Conservation (phyloP, 192 early-diverging fungal genomes). For the Rhizophagus sp. region DNA sequence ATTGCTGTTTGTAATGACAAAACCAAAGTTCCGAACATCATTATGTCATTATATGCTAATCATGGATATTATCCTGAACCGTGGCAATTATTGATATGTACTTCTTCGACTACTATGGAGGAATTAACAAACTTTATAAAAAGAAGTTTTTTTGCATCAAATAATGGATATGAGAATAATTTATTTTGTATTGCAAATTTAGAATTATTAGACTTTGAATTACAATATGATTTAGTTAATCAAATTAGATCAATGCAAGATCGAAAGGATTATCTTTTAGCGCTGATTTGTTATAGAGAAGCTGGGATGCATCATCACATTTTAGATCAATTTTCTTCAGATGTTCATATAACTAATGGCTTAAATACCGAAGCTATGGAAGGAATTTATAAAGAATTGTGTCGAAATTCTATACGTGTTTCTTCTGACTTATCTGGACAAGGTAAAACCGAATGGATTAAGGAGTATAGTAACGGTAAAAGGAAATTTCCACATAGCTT, state of each 20-base stretch:
- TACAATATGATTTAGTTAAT: conserved; percentile 29
- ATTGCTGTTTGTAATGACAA: conserved; percentile 28
- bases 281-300: conserved; percentile 25
- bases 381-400: conserved; percentile 15
- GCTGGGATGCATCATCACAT: conserved; percentile 26
- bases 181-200: conserved; percentile 30
- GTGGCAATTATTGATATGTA: conserved; percentile 29
- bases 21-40: conserved; percentile 14
- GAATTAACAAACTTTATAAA: conserved; percentile 24
- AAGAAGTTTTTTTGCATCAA: conserved; percentile 29
- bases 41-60: conserved; percentile 31
- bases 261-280: conserved; percentile 2
- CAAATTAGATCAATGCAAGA: neutral
- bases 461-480: neutral
- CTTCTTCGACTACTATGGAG: conserved; percentile 25
- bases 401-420: conserved; percentile 19
- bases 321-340: conserved; percentile 23
- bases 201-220: conserved; percentile 27
- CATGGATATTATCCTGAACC: conserved; percentile 26
- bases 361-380: neutral
- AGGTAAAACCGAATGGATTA: conserved; percentile 33
- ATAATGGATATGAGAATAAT: conserved; percentile 16
- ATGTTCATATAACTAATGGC: conserved; percentile 23
- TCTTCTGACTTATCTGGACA: conserved; percentile 24
- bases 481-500: neutral